Evolutionary conservation across 1,284 basidiomycete genomes (phyloP), one percentile per base, ranked within the genome.

Genomic region (Cutaneotrichosporon sp.): DNA sequence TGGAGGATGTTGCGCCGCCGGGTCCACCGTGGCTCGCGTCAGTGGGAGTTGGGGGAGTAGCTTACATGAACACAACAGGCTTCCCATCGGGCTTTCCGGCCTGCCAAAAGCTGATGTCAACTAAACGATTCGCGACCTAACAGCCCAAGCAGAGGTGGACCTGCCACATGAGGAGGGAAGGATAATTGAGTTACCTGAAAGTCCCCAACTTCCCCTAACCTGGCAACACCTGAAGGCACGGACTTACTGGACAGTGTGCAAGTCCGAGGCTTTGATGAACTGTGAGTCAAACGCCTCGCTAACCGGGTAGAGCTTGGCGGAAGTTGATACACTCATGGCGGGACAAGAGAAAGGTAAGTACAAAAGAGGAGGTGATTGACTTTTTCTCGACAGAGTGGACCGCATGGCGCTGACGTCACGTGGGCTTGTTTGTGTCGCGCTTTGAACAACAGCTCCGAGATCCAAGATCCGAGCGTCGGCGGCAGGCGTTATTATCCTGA

Each of bases 61-160:
- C 49, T 47, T 45, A 60, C 37, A 92, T 72, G 68, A 90, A 92
- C 17, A 91, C 79, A 38, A 92, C 89, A 87, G 52, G 87, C 51
- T 77, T 79, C n/a, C 88, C 88, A 26, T 83, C 77, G 55, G 81
- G 81, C 62, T 87, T 90, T 41, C 89, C 89, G 59, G 82, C 83
- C 46, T 90, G 64, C 70, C 90, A 87, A 65, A 87, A 91, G 75
- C 88, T 90, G 59, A 31, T 47, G 34, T 10, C 9, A 34, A n/a
- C n/a, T n/a, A n/a, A n/a, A n/a, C n/a, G n/a, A n/a, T n/a, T n/a
- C n/a, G n/a, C n/a, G n/a, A n/a, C n/a, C n/a, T n/a, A n/a, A n/a
- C n/a, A n/a, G n/a, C n/a, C n/a, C n/a, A n/a, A n/a, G n/a, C n/a
- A n/a, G n/a, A n/a, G n/a, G n/a, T n/a, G n/a, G n/a, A n/a, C n/a